phyloP scores from a whole-genome alignment of 257 asterid genomes.

The Ajuga chamaepitys region DNA sequence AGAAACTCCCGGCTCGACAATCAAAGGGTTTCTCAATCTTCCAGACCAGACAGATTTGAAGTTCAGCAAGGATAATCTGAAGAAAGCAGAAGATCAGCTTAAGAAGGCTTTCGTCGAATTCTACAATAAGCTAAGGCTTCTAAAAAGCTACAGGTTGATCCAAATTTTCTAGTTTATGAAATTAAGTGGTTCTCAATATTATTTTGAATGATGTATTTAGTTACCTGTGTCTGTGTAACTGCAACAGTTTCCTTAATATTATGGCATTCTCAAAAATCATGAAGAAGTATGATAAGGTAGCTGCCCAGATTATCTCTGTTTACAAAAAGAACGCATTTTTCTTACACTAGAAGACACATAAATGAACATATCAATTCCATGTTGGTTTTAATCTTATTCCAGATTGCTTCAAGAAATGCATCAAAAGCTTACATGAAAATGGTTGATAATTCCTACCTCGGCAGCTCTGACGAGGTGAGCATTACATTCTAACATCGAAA shows the following conservation, averaged over 20 bases:
- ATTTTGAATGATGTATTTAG: neutral
- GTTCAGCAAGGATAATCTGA: constrained; percentile 39
- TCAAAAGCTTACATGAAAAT: constrained; percentile 43
- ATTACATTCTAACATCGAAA: neutral
- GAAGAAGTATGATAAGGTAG: constrained; percentile 61
- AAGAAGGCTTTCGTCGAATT: constrained; percentile 41
- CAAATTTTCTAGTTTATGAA: neutral
- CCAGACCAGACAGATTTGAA: constrained; percentile 27
- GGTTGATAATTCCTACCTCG: constrained; percentile 51
- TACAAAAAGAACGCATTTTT: too few relatives aligned
- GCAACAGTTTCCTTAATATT: constrained; percentile 42
- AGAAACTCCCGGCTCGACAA: constrained; percentile 35
- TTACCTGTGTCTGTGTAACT: neutral
- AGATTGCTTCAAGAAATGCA: constrained; percentile 45
- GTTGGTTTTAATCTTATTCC: neutral
- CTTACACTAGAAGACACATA: too few relatives aligned
- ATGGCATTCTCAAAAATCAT: constrained; percentile 51
- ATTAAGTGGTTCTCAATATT: neutral
- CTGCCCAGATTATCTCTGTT: too few relatives aligned
- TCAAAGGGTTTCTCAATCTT: constrained; percentile 34
- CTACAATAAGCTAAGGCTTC: constrained; percentile 39
- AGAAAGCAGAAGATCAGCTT: constrained; percentile 36
- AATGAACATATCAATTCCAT: too few relatives aligned
- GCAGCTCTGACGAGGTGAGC: constrained; percentile 40
- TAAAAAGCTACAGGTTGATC: constrained; percentile 37